These are phyloP conservation scores for Boletellus dicymbophilus DNA, from an alignment of 1,284 basidiomycete species.

Conservation along the genomic window DNA sequence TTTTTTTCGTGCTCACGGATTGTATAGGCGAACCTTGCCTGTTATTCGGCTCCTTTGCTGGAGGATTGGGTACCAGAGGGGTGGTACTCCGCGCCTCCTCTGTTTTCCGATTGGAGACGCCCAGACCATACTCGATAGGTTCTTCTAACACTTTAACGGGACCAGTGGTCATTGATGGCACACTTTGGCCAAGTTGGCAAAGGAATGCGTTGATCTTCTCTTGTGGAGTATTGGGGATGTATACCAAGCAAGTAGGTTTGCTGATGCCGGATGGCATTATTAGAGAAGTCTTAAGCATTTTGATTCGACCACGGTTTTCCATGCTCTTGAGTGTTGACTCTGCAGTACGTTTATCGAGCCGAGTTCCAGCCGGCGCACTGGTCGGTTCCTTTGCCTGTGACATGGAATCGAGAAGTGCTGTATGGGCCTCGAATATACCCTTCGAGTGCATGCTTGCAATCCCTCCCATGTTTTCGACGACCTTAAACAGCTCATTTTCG, in stretches of 20 bases:
- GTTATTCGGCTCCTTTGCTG: slow-evolving; percentile 53
- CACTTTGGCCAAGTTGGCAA: slow-evolving; percentile 44
- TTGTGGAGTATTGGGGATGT: slow-evolving; percentile 56
- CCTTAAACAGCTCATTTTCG: slow-evolving; percentile 71
- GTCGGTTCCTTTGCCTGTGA: slow-evolving; percentile 59
- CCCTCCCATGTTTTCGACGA: slow-evolving; percentile 64
- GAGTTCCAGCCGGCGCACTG: slow-evolving; percentile 65
- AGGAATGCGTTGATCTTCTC: slow-evolving; percentile 56
- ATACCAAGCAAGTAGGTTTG: slow-evolving; percentile 58
- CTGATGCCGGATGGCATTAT: slow-evolving; percentile 51
- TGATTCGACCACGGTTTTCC: slow-evolving; percentile 63
- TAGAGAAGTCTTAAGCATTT: slow-evolving; percentile 61
- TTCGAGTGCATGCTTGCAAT: slow-evolving; percentile 65
- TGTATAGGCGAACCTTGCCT: slow-evolving; percentile 51
- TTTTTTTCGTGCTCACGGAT: slow-evolving; percentile 29
- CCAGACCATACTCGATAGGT: slow-evolving; percentile 53
- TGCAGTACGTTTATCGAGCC: slow-evolving; percentile 74
- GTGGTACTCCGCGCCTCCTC: slow-evolving; percentile 38
- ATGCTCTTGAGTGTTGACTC: slow-evolving; percentile 58
- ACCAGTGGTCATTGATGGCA: slow-evolving; percentile 34
- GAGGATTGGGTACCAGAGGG: slow-evolving; percentile 42
- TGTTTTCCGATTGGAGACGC: slow-evolving; percentile 23
- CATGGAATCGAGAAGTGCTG: slow-evolving; percentile 55
- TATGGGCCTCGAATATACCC: slow-evolving; percentile 67
- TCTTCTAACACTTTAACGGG: slow-evolving; percentile 50